Evolutionary conservation across 148 eudicot genomes (phyloP), one percentile per base, ranked within the genome.

Genomic region (Selenicereus undatus): DNA sequence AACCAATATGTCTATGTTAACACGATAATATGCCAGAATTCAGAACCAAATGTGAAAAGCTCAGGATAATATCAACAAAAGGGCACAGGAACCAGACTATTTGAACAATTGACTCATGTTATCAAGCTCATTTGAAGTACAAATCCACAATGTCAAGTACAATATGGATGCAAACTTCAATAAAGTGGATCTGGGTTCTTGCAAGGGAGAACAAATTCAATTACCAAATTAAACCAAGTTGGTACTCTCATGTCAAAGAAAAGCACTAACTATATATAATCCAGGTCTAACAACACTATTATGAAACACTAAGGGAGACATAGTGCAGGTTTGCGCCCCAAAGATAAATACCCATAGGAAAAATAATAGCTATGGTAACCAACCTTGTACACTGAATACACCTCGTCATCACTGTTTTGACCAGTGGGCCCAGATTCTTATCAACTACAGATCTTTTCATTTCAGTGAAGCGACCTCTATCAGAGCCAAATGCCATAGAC

Each of bases 401-500:
- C 29, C 99, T 89, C 76, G 99, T 96, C 99, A 96, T 96, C 77
- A 96, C 99, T 13, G 99, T 96, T 90, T 96, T 96, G 51, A 96
- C 99, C 80, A 96, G 87, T 10, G 99, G 99, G 43, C 99, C 99
- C 39, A 96, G 87, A 89, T 96, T 94, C 90, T 96, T 94, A 76
- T 96, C 99, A 58, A 96, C 98, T 65, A 96, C 99, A 78, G 99
- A 94, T 90, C 99, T 96, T 83, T 96, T 96, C 87, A 86, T 90
- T 80, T 96, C 99, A 71, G 94, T 94, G 84, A 96, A 96, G 72
- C 99, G 98, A 45, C 99, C 98, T 30, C 98, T 85, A 81, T 96
- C 99, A 80, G 99, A 96, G 66, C 98, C 99, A 86, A 96, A 96
- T 76, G 98, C 98, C 99, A 94, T 96, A 76, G 99, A 96, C 79